phyloP scores from a whole-genome alignment of 345 rosid genomes.

The Draba incana region DNA sequence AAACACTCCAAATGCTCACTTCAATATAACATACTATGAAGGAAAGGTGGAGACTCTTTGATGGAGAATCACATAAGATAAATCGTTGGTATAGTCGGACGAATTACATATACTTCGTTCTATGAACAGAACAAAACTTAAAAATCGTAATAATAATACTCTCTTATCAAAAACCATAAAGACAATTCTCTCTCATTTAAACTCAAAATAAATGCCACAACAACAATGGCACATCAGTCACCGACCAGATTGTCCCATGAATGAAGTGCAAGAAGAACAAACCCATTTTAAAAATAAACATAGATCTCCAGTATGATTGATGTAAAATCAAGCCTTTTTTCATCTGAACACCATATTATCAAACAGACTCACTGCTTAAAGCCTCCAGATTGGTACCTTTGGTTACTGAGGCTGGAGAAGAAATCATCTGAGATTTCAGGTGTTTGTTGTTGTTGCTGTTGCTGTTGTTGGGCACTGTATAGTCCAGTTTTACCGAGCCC shows the following conservation, averaged over 20 bases:
- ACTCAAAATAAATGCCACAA: slow-evolving; percentile 32
- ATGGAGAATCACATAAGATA: slow-evolving; percentile 25
- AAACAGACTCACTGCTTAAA: slow-evolving; percentile 53
- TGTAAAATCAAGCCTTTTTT: slow-evolving; percentile 27
- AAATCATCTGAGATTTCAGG: slow-evolving; percentile 55
- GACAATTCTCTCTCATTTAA: slow-evolving; percentile 26
- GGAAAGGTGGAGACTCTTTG: slow-evolving; percentile 23
- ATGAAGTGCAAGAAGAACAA: slow-evolving; percentile 29
- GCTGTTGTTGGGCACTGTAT: slow-evolving; percentile 45
- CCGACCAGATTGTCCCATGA: slow-evolving; percentile 34
- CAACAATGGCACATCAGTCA: slow-evolving; percentile 37
- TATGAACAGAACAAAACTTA: slow-evolving; percentile 25
- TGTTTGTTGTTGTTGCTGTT: slow-evolving; percentile 39
- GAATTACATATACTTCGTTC: slow-evolving; percentile 26
- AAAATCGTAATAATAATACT: slow-evolving; percentile 16
- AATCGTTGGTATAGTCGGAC: not conserved
- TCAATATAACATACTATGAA: not conserved
- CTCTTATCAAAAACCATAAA: slow-evolving; percentile 20
- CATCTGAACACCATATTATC: slow-evolving; percentile 1
- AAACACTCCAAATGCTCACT: too few relatives aligned
- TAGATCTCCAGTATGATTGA: slow-evolving; percentile 11
- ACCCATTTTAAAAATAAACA: slow-evolving; percentile 1
- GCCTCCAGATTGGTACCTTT: slow-evolving; percentile 64
- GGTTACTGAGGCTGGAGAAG: slow-evolving; percentile 69
- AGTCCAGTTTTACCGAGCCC: slow-evolving; percentile 74